Conservation (phyloP, 192 early-diverging fungal species). For the Podila epigama region DNA sequence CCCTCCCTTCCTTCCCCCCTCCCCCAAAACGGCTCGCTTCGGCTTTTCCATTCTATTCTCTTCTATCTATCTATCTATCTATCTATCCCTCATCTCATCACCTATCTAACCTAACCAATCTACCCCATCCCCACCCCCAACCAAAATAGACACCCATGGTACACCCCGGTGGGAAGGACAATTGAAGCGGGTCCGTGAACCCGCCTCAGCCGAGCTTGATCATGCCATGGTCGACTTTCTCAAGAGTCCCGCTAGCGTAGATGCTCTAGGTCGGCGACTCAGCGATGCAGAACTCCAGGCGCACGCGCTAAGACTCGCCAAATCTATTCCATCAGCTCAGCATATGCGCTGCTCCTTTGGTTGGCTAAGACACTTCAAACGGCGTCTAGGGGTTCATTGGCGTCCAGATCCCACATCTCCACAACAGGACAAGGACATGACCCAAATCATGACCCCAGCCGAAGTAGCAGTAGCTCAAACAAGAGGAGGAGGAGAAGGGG, state of each 20-base stretch:
- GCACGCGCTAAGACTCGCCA: conserved; percentile 35
- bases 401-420: conserved; percentile 19
- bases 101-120: not conserved
- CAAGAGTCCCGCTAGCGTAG: conserved; percentile 30
- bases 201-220: conserved; percentile 48
- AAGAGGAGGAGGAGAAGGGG: too few species aligned
- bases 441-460: not conserved
- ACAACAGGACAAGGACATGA: not conserved
- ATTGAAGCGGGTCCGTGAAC: conserved; percentile 47
- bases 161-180: conserved; percentile 45
- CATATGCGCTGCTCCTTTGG: conserved; percentile 46
- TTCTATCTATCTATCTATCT: not conserved
- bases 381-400: conserved; percentile 43
- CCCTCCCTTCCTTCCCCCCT: too few species aligned
- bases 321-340: conserved; percentile 23
- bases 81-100: not conserved
- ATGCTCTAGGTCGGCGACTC: conserved; percentile 42
- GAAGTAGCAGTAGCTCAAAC: too few species aligned
- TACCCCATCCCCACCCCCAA: too few species aligned
- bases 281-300: conserved; percentile 44
- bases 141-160: too few species aligned
- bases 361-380: conserved; percentile 48
- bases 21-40: conserved; percentile 15
- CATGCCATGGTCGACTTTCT: conserved; percentile 47
- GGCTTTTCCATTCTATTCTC: not conserved